These are phyloP conservation scores for Talaromyces sp. DNA, from an alignment of 2,329 filamentous ascomycete species.

Conservation along the genomic window DNA sequence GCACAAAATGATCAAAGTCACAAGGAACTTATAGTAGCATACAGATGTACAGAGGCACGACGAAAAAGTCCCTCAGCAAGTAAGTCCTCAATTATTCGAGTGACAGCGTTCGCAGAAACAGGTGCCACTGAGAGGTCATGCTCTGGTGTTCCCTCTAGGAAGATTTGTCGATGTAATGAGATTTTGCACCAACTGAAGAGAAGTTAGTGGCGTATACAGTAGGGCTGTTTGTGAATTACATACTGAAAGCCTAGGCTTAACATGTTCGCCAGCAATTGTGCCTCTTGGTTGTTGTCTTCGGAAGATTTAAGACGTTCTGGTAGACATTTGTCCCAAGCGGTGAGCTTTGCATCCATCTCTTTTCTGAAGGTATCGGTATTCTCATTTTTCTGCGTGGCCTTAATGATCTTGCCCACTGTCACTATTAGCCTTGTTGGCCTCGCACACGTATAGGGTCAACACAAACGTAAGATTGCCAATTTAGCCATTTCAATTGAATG, in stretches of 20 bases:
- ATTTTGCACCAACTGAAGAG: background rate
- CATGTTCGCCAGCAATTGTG: background rate
- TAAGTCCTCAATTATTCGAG: background rate
- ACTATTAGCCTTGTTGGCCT: background rate
- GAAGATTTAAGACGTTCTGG: background rate
- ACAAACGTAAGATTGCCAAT: background rate
- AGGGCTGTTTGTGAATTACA: background rate
- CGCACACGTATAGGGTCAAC: background rate
- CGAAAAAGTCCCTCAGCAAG: background rate
- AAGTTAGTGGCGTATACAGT: background rate
- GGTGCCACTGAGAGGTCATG: background rate
- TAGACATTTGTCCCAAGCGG: background rate
- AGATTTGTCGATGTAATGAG: background rate
- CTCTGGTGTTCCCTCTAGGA: background rate
- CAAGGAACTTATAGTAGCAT: background rate
- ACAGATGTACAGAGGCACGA: background rate
- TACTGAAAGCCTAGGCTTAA: background rate
- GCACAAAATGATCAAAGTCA: background rate
- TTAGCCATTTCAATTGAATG: background rate
- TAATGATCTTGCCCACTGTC: background rate
- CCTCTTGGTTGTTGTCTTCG: background rate
- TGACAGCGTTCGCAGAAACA: background rate
- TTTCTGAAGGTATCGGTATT: background rate
- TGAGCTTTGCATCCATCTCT: background rate
- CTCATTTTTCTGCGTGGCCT: background rate